A percentile compares a stretch with the other conserved stretches of the same genome.
Conservation (phyloP, 306 rosid genomes). For the Begonia fuchsioides region DNA sequence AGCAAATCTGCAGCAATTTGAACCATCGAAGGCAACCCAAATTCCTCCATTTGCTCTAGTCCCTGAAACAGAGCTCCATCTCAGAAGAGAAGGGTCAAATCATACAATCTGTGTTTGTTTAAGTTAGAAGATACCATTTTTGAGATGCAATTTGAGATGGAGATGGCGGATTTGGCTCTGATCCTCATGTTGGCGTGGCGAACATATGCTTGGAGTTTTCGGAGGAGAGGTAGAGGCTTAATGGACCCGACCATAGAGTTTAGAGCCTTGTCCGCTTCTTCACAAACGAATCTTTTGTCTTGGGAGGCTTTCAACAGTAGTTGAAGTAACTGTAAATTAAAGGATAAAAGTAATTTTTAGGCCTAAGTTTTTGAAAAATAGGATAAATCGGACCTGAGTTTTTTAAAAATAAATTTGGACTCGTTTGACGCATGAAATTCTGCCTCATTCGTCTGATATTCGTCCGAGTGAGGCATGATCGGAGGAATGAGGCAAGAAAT, state of each 20-base stretch:
- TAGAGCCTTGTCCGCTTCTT: slow-evolving; percentile 78
- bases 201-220: slow-evolving; percentile 37
- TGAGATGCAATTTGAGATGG: slow-evolving; percentile 58
- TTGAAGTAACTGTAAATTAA: slow-evolving; percentile 55
- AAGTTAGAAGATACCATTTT: slow-evolving; percentile 73
- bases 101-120: too few species aligned
- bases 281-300: slow-evolving; percentile 83
- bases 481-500: too few species aligned
- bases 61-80: slow-evolving; percentile 25
- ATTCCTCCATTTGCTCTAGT: slow-evolving; percentile 51
- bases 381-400: too few species aligned
- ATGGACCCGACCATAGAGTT: slow-evolving; percentile 41
- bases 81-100: too few species aligned
- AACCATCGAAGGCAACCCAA: slow-evolving; percentile 44
- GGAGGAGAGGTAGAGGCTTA: slow-evolving; percentile 61
- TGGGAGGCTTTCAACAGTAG: slow-evolving; percentile 75
- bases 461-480: too few species aligned
- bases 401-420: too few species aligned
- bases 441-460: too few species aligned
- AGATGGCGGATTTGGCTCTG: slow-evolving; percentile 74
- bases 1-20: slow-evolving; percentile 59
- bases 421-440: too few species aligned
- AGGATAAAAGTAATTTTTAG: too few species aligned
- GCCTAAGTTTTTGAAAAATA: too few species aligned
- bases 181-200: slow-evolving; percentile 56